Percentiles rank a stretch among this genome's conserved stretches.
Conservation (phyloP, 1,139 yeast species). For the Scheffersomyces titani region DNA sequence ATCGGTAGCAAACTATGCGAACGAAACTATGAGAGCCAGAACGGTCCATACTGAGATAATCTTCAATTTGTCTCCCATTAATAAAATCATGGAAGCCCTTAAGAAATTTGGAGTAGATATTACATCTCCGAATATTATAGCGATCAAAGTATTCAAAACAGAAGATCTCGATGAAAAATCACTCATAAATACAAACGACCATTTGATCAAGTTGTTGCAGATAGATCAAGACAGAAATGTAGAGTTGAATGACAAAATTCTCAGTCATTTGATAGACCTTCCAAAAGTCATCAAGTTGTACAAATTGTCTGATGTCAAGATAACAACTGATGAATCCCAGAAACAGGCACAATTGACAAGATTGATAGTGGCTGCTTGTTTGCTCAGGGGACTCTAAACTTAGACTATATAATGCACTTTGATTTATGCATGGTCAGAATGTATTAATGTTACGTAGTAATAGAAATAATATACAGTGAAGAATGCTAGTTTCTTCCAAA, state of each 20-base stretch:
- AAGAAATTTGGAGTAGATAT: conserved; percentile 43
- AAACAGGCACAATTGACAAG: conserved; percentile 32
- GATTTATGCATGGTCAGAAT: neutral
- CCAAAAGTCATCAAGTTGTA: conserved; percentile 38
- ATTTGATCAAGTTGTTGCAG: conserved; percentile 18
- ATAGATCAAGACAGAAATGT: conserved; percentile 11
- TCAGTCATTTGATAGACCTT: conserved; percentile 25
- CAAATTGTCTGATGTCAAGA: conserved; percentile 36
- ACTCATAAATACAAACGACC: conserved; percentile 9
- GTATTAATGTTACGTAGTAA: neutral
- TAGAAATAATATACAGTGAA: neutral
- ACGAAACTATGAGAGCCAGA: conserved; percentile 36
- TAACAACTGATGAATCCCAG: conserved; percentile 11
- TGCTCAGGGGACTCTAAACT: conserved; percentile 34
- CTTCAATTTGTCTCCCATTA: conserved; percentile 42
- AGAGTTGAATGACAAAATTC: conserved; percentile 26
- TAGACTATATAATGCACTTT: neutral
- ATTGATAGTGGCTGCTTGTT: conserved; percentile 41
- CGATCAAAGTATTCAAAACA: conserved; percentile 27
- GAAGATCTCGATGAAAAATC: conserved; percentile 7
- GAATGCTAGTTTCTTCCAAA: conserved; percentile 13
- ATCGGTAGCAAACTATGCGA: conserved; percentile 30
- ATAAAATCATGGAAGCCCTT: conserved; percentile 47
- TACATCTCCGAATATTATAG: conserved; percentile 27
- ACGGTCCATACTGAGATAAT: conserved; percentile 46